phyloP scores from a whole-genome alignment of 805 yeast genomes.

The Kluyveromyces lactis region DNA sequence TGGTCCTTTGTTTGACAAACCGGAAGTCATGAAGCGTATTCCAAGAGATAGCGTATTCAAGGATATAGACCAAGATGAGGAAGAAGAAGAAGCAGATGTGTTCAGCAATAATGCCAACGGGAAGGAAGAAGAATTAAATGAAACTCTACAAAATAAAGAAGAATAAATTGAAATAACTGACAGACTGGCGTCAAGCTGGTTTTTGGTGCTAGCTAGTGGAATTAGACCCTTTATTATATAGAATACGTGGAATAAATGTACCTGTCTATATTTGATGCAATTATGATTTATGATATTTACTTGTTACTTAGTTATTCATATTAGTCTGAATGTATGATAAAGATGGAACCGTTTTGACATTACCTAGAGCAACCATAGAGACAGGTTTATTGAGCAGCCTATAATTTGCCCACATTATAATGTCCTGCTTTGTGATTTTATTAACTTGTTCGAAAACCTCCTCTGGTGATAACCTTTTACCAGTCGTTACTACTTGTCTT shows the following conservation, averaged over 20 bases:
- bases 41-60: slow-evolving; percentile 56
- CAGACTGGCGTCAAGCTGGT: too few relatives aligned
- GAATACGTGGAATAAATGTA: too few relatives aligned
- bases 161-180: not conserved
- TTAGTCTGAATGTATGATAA: slow-evolving; percentile 47
- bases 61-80: slow-evolving; percentile 31
- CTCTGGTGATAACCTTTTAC: slow-evolving; percentile 44
- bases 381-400: slow-evolving; percentile 69
- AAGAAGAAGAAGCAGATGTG: slow-evolving; percentile 33
- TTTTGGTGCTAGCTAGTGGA: too few relatives aligned
- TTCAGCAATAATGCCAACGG: slow-evolving; percentile 21
- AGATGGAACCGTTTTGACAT: slow-evolving; percentile 62
- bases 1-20: slow-evolving; percentile 71
- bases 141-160: slow-evolving; percentile 8
- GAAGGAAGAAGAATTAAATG: slow-evolving; percentile 25
- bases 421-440: slow-evolving; percentile 67
- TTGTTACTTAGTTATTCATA: slow-evolving; percentile 9
- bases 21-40: slow-evolving; percentile 64
- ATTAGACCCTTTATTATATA: too few relatives aligned
- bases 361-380: slow-evolving; percentile 89
- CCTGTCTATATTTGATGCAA: too few relatives aligned
- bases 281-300: too few relatives aligned
- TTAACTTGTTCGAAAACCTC: slow-evolving; percentile 57
- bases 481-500: slow-evolving; percentile 92
- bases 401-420: slow-evolving; percentile 81